Conservation (phyloP, 257 asterid genomes). For the Capsicum rhomboideum region DNA sequence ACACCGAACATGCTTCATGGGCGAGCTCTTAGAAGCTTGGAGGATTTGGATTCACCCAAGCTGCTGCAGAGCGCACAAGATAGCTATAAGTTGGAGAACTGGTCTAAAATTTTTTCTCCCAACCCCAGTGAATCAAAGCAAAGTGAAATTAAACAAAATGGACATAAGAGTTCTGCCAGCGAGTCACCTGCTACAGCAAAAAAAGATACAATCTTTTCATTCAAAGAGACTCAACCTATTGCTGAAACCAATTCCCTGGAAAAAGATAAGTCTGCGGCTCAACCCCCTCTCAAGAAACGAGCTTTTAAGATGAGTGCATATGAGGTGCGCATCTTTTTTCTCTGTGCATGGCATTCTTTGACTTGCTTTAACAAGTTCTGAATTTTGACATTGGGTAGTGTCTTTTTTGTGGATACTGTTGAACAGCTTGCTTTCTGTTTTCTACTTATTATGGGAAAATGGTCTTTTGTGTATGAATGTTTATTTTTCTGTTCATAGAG, state of each 20-base stretch:
- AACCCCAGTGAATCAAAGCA: constrained; percentile 20
- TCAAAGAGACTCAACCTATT: constrained; percentile 13
- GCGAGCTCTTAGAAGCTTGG: constrained; percentile 53
- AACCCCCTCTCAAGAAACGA: constrained; percentile 49
- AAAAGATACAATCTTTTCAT: constrained; percentile 12
- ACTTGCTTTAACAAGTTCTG: background rate
- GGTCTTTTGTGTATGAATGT: background rate
- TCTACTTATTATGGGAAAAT: background rate
- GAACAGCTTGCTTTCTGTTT: background rate
- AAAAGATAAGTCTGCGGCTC: constrained; percentile 24
- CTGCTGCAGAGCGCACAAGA: constrained; percentile 25
- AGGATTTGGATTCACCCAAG: constrained; percentile 45
- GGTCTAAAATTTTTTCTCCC: constrained; percentile 16
- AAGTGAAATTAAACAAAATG: constrained; percentile 22
- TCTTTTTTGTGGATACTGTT: background rate
- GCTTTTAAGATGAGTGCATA: constrained; percentile 64
- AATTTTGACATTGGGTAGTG: background rate
- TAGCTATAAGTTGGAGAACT: constrained; percentile 32
- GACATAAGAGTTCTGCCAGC: constrained; percentile 10
- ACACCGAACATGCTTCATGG: constrained; percentile 48
- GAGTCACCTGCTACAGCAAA: constrained; percentile 12
- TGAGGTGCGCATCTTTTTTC: constrained; percentile 45
- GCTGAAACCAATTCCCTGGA: constrained; percentile 12
- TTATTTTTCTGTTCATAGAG: background rate
- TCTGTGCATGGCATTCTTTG: background rate